Evolutionary conservation across 2,329 filamentous ascomycete genomes (phyloP).

Genomic region (Apiospora sp.): DNA sequence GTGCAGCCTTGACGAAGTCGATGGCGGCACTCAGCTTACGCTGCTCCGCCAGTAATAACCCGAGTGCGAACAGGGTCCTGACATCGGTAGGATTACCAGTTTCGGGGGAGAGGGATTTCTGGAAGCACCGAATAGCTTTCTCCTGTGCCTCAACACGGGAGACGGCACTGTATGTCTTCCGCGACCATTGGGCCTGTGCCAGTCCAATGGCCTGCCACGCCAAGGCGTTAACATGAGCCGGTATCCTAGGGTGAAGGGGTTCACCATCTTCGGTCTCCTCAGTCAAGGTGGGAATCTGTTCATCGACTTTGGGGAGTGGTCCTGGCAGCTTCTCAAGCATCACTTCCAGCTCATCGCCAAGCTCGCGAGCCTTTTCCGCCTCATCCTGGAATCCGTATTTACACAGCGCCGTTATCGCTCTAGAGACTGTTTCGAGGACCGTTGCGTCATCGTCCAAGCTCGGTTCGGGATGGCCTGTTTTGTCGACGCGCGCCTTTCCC

Average conservation of each 20-base stretch:
- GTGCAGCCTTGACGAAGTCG: constrained; percentile 78
- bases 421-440: constrained; percentile 78
- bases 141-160: constrained; percentile 76
- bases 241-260: constrained; percentile 54
- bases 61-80: constrained; percentile 81
- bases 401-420: constrained; percentile 82
- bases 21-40: constrained; percentile 83
- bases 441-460: constrained; percentile 81
- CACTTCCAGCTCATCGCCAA: constrained; percentile 75
- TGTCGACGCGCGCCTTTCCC: constrained; percentile 83
- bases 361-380: constrained; percentile 78
- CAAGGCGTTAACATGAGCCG: constrained; percentile 68
- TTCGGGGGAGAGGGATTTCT: constrained; percentile 74
- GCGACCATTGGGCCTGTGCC: constrained; percentile 86
- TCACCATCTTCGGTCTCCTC: constrained; percentile 44
- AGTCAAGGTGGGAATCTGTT: constrained; percentile 41
- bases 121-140: constrained; percentile 79
- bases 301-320: constrained; percentile 39
- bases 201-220: constrained; percentile 88
- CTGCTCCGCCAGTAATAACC: constrained; percentile 86
- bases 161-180: constrained; percentile 78
- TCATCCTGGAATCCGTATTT: constrained; percentile 79
- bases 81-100: constrained; percentile 73
- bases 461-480: constrained; percentile 74
- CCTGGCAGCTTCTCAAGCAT: constrained; percentile 71